Evolutionary conservation across 805 yeast genomes (phyloP), one percentile per base, ranked within the genome.

Genomic region (Yamadazyma insecticola): DNA sequence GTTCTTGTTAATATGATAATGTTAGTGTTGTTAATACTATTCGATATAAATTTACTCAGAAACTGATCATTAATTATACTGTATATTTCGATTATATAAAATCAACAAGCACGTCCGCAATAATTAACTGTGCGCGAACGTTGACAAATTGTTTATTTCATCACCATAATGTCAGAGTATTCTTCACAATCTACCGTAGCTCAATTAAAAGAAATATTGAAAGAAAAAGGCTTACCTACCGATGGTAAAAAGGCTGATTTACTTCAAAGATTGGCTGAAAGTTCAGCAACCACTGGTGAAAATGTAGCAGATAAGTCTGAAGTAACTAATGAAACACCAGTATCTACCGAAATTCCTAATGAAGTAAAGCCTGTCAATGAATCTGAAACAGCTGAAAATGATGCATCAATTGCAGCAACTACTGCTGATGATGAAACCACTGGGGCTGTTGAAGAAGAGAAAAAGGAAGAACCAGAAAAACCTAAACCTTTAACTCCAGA

Each of bases 211-310:
- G 95, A 83, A 40, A 49, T 74, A 35, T 70, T 90, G 46, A 80
- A 81, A 46, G 57, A 70, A 14, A 77, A 78, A 39, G 82, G 81
- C 1, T 70, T 90, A 30, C 55, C 92, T 2, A 64, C 67, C 5
- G 73, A 73, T 23, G 97, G 97, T 14, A 78, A 85, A 45, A 90
- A 90, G 57, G 78, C 81, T 25, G 96, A 87, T 31, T 62, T 83
- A 44, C 63, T 83, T 35, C 72, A 72, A 11, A 71, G 92, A 45
- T 62, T 83, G 40, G 73, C 67, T 37, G 86, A 77, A 39, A 55
- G 70, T 19, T 89, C 79, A 45, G 85, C 76, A 39, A 55, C 70
- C 19, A 88, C 78, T 45, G 32, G 29, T 28, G 43, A 40, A 13
- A 46, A 43, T 16, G 39, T 41, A 10, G 46, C 32, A 5, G 48